Evolutionary conservation across 805 yeast species (phyloP).

Genomic region (Zygosaccharomyces lentus): DNA sequence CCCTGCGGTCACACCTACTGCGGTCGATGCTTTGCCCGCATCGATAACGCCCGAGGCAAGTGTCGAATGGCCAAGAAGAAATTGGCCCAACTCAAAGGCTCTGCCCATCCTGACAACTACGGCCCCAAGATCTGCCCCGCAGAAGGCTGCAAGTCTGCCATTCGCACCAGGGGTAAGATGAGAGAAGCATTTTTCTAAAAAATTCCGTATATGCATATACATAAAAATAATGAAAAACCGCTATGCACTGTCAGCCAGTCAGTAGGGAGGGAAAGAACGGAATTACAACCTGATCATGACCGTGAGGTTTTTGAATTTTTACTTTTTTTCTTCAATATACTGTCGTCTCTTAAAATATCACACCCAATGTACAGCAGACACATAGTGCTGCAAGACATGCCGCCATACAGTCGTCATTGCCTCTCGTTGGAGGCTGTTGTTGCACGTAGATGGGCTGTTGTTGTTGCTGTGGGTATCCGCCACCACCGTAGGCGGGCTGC

Average conservation of each 20-base stretch:
- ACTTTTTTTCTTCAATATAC: neutral
- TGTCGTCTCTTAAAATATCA: conserved; percentile 37
- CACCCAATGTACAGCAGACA: conserved; percentile 52
- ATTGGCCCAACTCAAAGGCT: conserved; percentile 27
- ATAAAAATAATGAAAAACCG: neutral
- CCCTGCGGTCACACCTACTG: conserved; percentile 83
- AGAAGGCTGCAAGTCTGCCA: conserved; percentile 41
- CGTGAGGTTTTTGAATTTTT: neutral
- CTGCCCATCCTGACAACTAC: conserved; percentile 41
- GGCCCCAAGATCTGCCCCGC: conserved; percentile 62
- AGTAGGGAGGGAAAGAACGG: conserved; percentile 1
- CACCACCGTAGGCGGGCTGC: conserved; percentile 30
- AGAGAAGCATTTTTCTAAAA: conserved; percentile 46
- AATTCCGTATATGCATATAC: neutral
- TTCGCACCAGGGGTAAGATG: conserved; percentile 48
- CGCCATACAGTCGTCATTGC: conserved; percentile 43
- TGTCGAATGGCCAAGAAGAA: conserved; percentile 24
- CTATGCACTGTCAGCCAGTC: conserved; percentile 1
- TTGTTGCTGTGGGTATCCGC: conserved; percentile 36
- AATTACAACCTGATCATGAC: conserved; percentile 1
- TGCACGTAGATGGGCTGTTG: conserved; percentile 52
- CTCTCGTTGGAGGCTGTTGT: conserved; percentile 40
- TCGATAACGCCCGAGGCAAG: conserved; percentile 40
- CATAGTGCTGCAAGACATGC: conserved; percentile 54
- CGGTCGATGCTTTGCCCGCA: conserved; percentile 74